Percentiles rank a stretch among this genome's conserved stretches.
These are phyloP conservation scores for Croton setiger DNA, from an alignment of 441 rosid genomes.

Conservation along the genomic window DNA sequence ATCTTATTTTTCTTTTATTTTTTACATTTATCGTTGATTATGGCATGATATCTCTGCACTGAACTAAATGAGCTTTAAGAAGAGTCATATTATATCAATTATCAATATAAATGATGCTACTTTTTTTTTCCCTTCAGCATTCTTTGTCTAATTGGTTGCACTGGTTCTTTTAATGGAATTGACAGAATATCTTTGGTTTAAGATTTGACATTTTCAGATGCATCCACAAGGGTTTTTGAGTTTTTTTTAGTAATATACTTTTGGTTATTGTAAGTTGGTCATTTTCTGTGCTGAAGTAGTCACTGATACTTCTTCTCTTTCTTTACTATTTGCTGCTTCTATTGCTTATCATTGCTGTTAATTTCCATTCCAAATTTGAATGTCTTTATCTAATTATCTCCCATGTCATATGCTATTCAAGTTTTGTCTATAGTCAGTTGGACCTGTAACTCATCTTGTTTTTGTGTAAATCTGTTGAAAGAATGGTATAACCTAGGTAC, in stretches of 20 bases:
- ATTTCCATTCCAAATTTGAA: not conserved
- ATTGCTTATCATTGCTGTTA: not conserved
- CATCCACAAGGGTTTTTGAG: not conserved
- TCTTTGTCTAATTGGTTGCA: not conserved
- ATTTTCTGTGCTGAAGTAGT: not conserved
- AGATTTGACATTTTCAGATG: not conserved
- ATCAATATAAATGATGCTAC: not conserved
- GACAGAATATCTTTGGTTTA: not conserved
- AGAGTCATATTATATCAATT: not conserved
- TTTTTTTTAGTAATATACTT: not conserved
- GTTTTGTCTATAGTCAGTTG: not conserved
- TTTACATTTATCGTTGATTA: not conserved
- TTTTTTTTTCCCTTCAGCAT: too few species aligned
- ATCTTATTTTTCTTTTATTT: not conserved
- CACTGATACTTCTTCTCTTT: not conserved
- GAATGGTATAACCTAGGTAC: not conserved
- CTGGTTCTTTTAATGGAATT: too few species aligned
- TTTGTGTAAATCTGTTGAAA: not conserved
- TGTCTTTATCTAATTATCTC: not conserved
- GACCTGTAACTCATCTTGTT: not conserved
- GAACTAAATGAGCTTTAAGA: constrained; percentile 2
- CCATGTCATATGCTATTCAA: not conserved
- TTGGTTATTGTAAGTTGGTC: not conserved
- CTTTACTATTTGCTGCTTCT: not conserved
- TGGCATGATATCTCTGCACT: not conserved